Evolutionary conservation across 148 eudicot genomes (phyloP).

Genomic region (Rhododendron kiyosumense): DNA sequence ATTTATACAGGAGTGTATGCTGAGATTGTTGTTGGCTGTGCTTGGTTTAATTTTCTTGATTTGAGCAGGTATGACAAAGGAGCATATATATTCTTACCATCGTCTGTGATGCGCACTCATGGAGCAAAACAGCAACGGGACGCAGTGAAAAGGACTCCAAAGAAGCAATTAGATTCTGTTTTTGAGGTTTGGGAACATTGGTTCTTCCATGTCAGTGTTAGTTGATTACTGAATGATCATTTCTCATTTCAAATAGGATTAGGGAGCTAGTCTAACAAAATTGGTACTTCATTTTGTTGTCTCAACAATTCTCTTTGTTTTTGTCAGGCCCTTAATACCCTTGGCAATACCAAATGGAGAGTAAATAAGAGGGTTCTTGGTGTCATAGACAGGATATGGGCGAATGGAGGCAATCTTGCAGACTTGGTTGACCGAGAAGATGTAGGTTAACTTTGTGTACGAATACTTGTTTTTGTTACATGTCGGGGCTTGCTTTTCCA

Average conservation of each 20-base stretch:
- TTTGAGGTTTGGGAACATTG: conserved; percentile 55
- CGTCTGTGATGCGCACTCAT: conserved; percentile 84
- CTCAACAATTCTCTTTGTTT: not conserved
- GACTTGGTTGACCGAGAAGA: conserved; percentile 80
- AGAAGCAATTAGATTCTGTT: conserved; percentile 52
- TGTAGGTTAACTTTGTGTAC: conserved; percentile 38
- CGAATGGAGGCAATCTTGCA: conserved; percentile 75
- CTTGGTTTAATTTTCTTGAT: not conserved
- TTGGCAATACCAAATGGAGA: conserved; percentile 91
- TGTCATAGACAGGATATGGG: conserved; percentile 80
- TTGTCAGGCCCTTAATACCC: conserved; percentile 81
- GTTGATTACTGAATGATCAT: not conserved
- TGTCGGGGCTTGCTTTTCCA: not conserved
- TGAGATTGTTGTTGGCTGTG: conserved; percentile 2
- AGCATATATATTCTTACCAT: conserved; percentile 75
- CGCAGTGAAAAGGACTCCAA: conserved; percentile 54
- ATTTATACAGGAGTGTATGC: not conserved
- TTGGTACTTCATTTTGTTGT: not conserved
- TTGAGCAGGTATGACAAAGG: conserved; percentile 74
- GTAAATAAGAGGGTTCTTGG: conserved; percentile 74
- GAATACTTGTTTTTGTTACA: not conserved
- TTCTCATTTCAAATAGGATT: not conserved
- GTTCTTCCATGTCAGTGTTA: not conserved
- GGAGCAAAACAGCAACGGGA: conserved; percentile 86
- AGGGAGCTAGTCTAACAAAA: not conserved